Evolutionary conservation across 2,329 filamentous ascomycete genomes (phyloP), one percentile per base, ranked within the genome.

Genomic region (Aspergillus ustus): DNA sequence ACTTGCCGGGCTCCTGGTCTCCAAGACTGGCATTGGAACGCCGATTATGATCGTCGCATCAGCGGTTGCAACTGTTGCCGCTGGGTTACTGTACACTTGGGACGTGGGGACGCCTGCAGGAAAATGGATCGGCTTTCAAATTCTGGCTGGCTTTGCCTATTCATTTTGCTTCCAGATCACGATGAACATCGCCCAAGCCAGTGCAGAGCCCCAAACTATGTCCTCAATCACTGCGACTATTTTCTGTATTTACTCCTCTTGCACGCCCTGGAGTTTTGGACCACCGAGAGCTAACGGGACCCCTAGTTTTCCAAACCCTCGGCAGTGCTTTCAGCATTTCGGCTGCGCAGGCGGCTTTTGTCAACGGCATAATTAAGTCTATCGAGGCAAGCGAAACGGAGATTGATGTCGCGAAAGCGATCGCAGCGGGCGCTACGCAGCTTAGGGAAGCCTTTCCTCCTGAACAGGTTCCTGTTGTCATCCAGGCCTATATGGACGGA

Each of bases 61-160:
- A 31, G 29, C 29, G 9, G 5, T 31, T 77, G 34, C 53, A 54
- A 6, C 57, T 72, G 1, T 60, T 78, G 74, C 63, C 2, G 51
- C 57, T 9, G 77, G 75, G 5, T 62, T 79, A 5, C 40, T 78
- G 22, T 77, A 73, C 60, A 78, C 74, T 1, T 60, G 76, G 19
- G 65, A 75, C 22, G 63, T 71, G 17, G 48, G 68, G 20, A 70
- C 70, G 2, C 52, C 61, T 4, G 51, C 67, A 3, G 67, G 63
- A 22, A 70, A 74, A 51, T 79, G 75, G 76, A 72, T 79, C 20
- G 76, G 76, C 1, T 78, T 77, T 31, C 54, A 57, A 46, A 57
- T 57, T 8, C 31, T 57, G n/a, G 19, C 40, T 7, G 52, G n/a
- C 7, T 44, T 48, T 11, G 53, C 25, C 17, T 37, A 34, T 28